Base-by-base conservation (phyloP, 148 eudicot genomes). In the Fagopyrum tataricum region DNA sequence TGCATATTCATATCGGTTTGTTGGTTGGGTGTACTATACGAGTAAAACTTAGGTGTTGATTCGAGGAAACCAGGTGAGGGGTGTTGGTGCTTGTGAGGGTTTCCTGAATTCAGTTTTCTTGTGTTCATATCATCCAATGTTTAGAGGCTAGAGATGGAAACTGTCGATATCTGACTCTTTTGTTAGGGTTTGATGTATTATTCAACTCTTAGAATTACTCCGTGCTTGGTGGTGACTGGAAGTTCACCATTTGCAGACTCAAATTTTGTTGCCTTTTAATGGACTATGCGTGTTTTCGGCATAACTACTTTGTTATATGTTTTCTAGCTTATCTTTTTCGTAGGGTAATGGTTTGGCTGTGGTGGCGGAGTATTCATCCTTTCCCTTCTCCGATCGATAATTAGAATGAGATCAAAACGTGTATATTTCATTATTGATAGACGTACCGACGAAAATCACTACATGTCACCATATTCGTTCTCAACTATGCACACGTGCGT, bases 1-100 rank as follows among this genome's bases (percentile, higher is more conserved):
- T 31, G 69, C 43, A 64, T 64, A 64, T 64, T 5, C 49, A 31
- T 31, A 64, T 75, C 75, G 77, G 78, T 73, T 55, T 73, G 73
- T 78, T 80, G 74, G 84, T 77, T 79, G 76, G 85, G 43, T 80
- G 83, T 82, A 85, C 83, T 72, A 80, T 81, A 81, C 42, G 82
- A 85, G 87, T 74, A 77, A 31, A 82, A 83, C 51, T 83, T 85
- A 79, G 82, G 77, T 62, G 74, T 86, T 77, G 66, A 74, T 75
- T 18, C 80, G 74, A 85, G 78, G 74, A 76, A 75, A 79, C 75
- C 3, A 64, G 37, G 42, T 15, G 69, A 79, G 58, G 47, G 71
- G 85, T 18, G 44, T 1, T 31, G 6, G 17, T 31, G 69, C 20
- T 64, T 75, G 46, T 69, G 70, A 26, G 77, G 82, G 89, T 64